Conservation (phyloP, 2,329 filamentous ascomycete genomes). For the Aspergillus hiratsukae region DNA sequence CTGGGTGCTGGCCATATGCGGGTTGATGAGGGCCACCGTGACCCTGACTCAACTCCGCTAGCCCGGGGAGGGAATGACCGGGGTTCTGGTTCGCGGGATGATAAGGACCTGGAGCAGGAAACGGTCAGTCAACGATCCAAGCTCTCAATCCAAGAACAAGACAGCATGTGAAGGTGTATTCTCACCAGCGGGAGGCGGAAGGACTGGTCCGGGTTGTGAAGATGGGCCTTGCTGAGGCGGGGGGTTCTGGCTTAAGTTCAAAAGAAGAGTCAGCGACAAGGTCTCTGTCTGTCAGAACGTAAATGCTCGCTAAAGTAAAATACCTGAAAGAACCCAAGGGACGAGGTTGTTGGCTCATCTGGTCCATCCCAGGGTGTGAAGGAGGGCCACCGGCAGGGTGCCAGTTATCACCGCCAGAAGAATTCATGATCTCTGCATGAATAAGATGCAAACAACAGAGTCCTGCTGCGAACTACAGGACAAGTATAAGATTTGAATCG, state of each 20-base stretch:
- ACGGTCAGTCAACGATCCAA: slow-evolving; percentile 14
- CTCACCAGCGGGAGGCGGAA: slow-evolving; percentile 39
- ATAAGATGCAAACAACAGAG: slow-evolving; percentile 7
- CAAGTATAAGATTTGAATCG: not conserved
- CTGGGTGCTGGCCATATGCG: slow-evolving; percentile 40
- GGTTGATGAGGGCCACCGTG: slow-evolving; percentile 39
- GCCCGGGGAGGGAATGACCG: slow-evolving; percentile 43
- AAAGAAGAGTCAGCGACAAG: slow-evolving; percentile 8
- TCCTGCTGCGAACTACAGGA: not conserved
- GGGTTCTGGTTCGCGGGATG: slow-evolving; percentile 39
- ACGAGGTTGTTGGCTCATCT: slow-evolving; percentile 40
- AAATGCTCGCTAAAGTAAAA: slow-evolving; percentile 6
- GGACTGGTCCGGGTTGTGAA: slow-evolving; percentile 35
- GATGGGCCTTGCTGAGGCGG: slow-evolving; percentile 35
- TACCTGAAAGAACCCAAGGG: slow-evolving; percentile 44
- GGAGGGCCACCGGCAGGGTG: slow-evolving; percentile 38
- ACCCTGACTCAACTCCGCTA: slow-evolving; percentile 45
- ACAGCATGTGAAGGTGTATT: slow-evolving; percentile 3
- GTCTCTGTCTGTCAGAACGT: no score
- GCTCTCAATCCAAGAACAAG: not conserved
- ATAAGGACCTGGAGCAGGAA: slow-evolving; percentile 31
- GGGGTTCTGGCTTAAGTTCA: slow-evolving; percentile 32
- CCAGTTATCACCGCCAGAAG: slow-evolving; percentile 41
- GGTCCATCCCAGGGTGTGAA: slow-evolving; percentile 40
- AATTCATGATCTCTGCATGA: slow-evolving; percentile 36